Percentiles rank a stretch among this genome's conserved stretches.
Evolutionary conservation across 257 asterid genomes (phyloP).

Genomic region (Cinchona pubescens): DNA sequence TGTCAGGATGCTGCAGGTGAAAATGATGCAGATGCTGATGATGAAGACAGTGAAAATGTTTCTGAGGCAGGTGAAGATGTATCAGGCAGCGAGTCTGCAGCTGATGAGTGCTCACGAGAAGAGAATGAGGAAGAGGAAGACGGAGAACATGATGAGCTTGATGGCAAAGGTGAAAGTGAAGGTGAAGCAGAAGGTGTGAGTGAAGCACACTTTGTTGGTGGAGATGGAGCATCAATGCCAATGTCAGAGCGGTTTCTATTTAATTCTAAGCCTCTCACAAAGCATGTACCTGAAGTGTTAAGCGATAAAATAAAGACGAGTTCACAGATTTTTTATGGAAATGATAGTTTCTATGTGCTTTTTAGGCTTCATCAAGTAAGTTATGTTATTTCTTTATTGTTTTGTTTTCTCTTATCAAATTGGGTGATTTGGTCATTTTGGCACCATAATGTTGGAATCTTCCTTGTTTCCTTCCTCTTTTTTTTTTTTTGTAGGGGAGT

Average conservation of each 20-base stretch:
- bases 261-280: slow-evolving; percentile 73
- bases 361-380: slow-evolving; percentile 93
- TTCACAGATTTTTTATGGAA: slow-evolving; percentile 69
- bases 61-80: slow-evolving; percentile 85
- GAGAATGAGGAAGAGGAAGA: slow-evolving; percentile 84
- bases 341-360: slow-evolving; percentile 84
- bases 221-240: slow-evolving; percentile 52
- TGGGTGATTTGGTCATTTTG: neutral
- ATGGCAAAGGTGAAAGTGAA: slow-evolving; percentile 92
- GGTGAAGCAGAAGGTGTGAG: slow-evolving; percentile 80
- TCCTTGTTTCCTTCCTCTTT: too few species aligned
- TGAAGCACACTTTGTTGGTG: slow-evolving; percentile 65
- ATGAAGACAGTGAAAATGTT: slow-evolving; percentile 78
- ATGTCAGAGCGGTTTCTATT: slow-evolving; percentile 58
- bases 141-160: slow-evolving; percentile 66
- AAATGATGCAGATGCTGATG: slow-evolving; percentile 78
- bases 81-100: slow-evolving; percentile 92
- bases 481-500: neutral
- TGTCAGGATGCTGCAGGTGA: slow-evolving; percentile 64
- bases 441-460: neutral
- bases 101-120: slow-evolving; percentile 79
- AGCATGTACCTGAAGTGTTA: slow-evolving; percentile 47
- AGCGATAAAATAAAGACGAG: slow-evolving; percentile 37
- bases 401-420: neutral
- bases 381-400: neutral